Percentiles rank a stretch among this genome's conserved stretches.
Conservation (phyloP, 108 stramenopile genomes). For the Discostella pseudostelligera region DNA sequence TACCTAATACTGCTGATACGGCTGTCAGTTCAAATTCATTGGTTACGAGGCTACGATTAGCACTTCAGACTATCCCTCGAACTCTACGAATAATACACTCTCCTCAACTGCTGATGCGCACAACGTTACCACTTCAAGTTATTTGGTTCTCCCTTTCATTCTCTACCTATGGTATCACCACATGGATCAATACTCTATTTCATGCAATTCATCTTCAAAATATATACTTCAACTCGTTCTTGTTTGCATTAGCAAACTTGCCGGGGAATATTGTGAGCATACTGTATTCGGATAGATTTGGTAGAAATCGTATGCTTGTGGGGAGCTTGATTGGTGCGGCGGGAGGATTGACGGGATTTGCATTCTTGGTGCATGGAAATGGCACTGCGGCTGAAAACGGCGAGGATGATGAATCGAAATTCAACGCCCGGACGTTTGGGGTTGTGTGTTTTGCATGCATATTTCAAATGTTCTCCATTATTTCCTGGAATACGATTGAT, state of each 20-base stretch:
- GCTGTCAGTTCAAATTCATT: constrained; percentile 1
- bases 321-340: constrained; percentile 50
- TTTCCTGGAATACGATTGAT: constrained; percentile 80
- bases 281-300: constrained; percentile 54
- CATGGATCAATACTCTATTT: constrained; percentile 85
- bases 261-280: constrained; percentile 70
- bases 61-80: constrained; percentile 14
- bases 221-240: constrained; percentile 71
- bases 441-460: constrained; percentile 65
- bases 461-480: constrained; percentile 74
- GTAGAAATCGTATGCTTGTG: constrained; percentile 55
- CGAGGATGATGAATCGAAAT: constrained; percentile 4
- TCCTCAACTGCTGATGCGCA: constrained; percentile 42
- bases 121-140: constrained; percentile 63
- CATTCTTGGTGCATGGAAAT: constrained; percentile 38
- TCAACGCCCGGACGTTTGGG: constrained; percentile 19
- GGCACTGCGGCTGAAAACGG: too few relatives aligned
- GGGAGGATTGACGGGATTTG: constrained; percentile 58
- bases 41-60: not conserved
- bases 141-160: constrained; percentile 78
- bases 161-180: constrained; percentile 72
- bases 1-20: not conserved
- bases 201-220: constrained; percentile 67
- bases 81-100: constrained; percentile 51
- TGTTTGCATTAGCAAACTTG: constrained; percentile 71